Evolutionary conservation across 441 rosid species (phyloP), one percentile per base, ranked within the genome.

Genomic region (Mallotus repandus): DNA sequence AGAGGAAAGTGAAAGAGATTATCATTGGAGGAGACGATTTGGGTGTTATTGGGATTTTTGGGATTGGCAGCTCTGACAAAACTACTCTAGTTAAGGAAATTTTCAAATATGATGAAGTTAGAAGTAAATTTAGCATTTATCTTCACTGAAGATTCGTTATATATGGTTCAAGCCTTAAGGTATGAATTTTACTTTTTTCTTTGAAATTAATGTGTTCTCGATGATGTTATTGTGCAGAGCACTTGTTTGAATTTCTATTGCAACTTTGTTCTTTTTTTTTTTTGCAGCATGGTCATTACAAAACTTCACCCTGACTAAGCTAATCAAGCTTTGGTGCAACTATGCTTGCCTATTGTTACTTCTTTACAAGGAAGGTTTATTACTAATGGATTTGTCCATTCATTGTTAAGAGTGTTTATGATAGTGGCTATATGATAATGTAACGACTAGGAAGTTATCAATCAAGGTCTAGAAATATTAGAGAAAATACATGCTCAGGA

Each of bases 81-180:
- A n/a, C n/a, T n/a, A n/a, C n/a, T n/a, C n/a, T n/a, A n/a, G n/a
- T n/a, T n/a, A n/a, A n/a, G n/a, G n/a, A n/a, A n/a, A n/a, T n/a
- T n/a, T n/a, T n/a, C n/a, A n/a, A n/a, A n/a, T n/a, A n/a, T n/a
- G n/a, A n/a, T n/a, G n/a, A n/a, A n/a, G n/a, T n/a, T n/a, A n/a
- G n/a, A n/a, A n/a, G n/a, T n/a, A n/a, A n/a, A n/a, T n/a, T n/a
- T n/a, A n/a, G n/a, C n/a, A n/a, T n/a, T n/a, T n/a, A 92, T 90
- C 71, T 89, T 96, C 73, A 91, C 98, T 7, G 99, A 91, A 79
- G 99, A 96, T 82, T 91, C 98, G 3, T 79, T 93, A 82, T 89
- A 92, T 81, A 82, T 96, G 35, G 99, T 96, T 10, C 98, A 96
- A 86, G 99, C 99, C 62, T 87, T 96, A 71, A 89, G 98, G 98